A percentile compares a stretch with the other conserved stretches of the same genome.
These are phyloP conservation scores for Wickerhamiella azymoides DNA, from an alignment of 805 yeast species.

Conservation along the genomic window DNA sequence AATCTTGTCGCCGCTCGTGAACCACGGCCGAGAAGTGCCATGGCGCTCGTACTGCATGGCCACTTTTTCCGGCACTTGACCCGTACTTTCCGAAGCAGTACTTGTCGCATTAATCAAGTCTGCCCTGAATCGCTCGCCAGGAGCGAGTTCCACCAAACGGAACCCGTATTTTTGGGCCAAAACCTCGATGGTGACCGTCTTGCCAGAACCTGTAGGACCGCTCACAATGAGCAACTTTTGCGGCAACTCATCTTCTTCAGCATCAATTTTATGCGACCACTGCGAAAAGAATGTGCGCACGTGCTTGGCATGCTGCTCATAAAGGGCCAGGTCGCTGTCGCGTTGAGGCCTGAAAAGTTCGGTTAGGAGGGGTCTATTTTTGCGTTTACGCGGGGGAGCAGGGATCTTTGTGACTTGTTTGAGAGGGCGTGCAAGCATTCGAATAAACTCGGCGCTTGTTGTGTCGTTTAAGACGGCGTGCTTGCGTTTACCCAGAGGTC, in stretches of 20 bases:
- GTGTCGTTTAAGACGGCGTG: not conserved
- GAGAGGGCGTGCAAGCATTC: not conserved
- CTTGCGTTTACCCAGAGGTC: not conserved
- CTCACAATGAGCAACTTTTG: constrained; percentile 53
- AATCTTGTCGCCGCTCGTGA: not conserved
- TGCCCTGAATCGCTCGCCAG: not conserved
- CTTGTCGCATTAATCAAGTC: constrained; percentile 1
- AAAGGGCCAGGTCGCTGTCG: constrained; percentile 2
- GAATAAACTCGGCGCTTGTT: not conserved
- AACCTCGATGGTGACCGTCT: constrained; percentile 77
- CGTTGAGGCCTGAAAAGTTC: constrained; percentile 1
- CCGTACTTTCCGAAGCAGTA: constrained; percentile 4
- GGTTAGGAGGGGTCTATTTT: not conserved
- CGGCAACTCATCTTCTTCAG: not conserved
- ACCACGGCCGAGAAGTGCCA: constrained; percentile 1
- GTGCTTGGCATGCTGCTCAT: constrained; percentile 6
- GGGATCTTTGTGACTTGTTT: not conserved
- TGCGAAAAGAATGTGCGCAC: constrained; percentile 4
- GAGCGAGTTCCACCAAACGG: not conserved
- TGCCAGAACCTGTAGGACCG: constrained; percentile 93
- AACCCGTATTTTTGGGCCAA: constrained; percentile 23
- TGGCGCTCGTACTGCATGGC: not conserved
- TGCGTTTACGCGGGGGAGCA: not conserved
- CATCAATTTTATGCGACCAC: constrained; percentile 3
- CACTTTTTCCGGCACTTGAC: not conserved